Conservation (phyloP, 2,329 filamentous ascomycete genomes). For the Penicillium sp. region DNA sequence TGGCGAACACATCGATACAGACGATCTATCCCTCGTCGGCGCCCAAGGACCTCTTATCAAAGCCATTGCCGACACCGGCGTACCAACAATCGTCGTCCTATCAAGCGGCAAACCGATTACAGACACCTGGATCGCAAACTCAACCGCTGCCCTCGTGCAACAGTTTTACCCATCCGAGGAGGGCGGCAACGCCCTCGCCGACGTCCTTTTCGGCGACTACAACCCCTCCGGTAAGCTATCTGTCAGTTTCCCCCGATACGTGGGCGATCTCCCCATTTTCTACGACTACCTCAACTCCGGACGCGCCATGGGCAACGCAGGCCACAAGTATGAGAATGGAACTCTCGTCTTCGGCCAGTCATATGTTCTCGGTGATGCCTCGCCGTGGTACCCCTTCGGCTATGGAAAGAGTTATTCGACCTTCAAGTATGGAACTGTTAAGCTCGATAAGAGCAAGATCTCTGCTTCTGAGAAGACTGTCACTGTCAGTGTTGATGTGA, state of each 20-base stretch:
- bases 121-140: slow-evolving; percentile 68
- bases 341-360: slow-evolving; percentile 63
- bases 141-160: slow-evolving; percentile 66
- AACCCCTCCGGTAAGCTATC: slow-evolving; percentile 67
- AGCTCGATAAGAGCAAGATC: slow-evolving; percentile 45
- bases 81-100: slow-evolving; percentile 67
- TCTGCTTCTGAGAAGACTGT: slow-evolving; percentile 54
- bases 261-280: slow-evolving; percentile 67
- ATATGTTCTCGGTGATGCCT: slow-evolving; percentile 62
- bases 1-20: slow-evolving; percentile 69
- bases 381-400: slow-evolving; percentile 65
- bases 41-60: slow-evolving; percentile 67
- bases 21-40: slow-evolving; percentile 65
- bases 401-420: slow-evolving; percentile 66
- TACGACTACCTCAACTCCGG: slow-evolving; percentile 72
- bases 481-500: slow-evolving; percentile 61
- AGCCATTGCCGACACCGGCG: slow-evolving; percentile 66
- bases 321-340: slow-evolving; percentile 56
- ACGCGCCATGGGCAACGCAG: slow-evolving; percentile 54
- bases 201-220: slow-evolving; percentile 63
- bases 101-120: slow-evolving; percentile 71
- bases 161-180: slow-evolving; percentile 74
- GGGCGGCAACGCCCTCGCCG: slow-evolving; percentile 65
- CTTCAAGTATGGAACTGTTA: slow-evolving; percentile 54
- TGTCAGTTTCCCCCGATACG: slow-evolving; percentile 66